A percentile compares a stretch with the other conserved stretches of the same genome.
These are phyloP conservation scores for Sugiyamaella boreocaroliniensis DNA, from an alignment of 805 yeast genomes.

Conservation along the genomic window DNA sequence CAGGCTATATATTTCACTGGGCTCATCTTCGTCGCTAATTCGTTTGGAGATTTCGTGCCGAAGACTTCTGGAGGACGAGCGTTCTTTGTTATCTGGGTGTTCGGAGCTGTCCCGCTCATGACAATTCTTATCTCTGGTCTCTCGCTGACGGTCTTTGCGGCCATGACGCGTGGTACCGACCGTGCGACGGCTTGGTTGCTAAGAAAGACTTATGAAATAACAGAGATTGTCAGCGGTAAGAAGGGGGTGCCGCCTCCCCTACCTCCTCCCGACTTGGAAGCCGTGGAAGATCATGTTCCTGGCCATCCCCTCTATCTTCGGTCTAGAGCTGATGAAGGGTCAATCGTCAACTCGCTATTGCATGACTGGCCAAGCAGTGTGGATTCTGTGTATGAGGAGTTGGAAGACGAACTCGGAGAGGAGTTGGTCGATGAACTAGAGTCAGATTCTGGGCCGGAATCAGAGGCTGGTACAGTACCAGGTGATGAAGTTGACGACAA, in stretches of 20 bases:
- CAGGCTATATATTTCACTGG: constrained; percentile 69
- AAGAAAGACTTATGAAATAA: background rate
- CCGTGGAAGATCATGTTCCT: background rate
- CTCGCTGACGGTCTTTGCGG: constrained; percentile 46
- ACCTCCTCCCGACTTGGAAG: background rate
- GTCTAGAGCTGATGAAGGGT: background rate
- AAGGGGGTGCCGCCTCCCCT: background rate
- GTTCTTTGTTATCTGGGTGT: constrained; percentile 73
- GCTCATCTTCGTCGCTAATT: constrained; percentile 70
- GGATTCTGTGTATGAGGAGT: background rate
- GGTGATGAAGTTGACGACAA: no score
- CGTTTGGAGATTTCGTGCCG: constrained; percentile 77
- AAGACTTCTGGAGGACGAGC: constrained; percentile 56
- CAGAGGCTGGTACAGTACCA: no score
- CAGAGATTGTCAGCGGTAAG: background rate
- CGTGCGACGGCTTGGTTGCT: constrained; percentile 17
- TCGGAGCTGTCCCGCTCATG: constrained; percentile 82
- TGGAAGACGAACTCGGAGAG: background rate
- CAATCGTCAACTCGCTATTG: background rate
- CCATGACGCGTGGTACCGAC: constrained; percentile 13
- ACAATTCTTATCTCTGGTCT: constrained; percentile 67
- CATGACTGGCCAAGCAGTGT: constrained; percentile 1
- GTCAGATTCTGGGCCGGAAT: background rate
- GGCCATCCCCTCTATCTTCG: background rate
- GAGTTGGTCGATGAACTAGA: background rate